Base-by-base conservation (phyloP, 129 eudicot genomes). In the Chrysanthemum lavandulifolium region DNA sequence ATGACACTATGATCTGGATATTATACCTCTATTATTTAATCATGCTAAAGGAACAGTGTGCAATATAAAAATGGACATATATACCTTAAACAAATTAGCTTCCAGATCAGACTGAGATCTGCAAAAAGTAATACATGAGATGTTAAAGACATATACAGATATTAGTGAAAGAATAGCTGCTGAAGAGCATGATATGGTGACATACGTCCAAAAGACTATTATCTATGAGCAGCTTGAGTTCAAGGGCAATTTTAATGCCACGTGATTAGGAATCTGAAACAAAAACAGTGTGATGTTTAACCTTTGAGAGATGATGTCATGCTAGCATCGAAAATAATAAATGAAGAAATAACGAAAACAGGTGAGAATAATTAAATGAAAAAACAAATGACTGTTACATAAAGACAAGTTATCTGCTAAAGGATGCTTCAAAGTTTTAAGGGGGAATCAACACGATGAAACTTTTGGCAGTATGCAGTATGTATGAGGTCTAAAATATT, bases 81-180 rank as follows among this genome's bases (percentile, higher is more conserved):
- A 73, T 80, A 94, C 98, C 98, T 94, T 94, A 61, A 94, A 94
- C 68, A 94, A 76, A 83, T 90, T 94, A 57, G 98, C 98, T 83
- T 94, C 98, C 71, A 94, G 85, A 78, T 94, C 98, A 11, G 96
- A 80, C 67, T 94, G 98, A 13, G 97, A 94, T 79, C 98, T 94
- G 89, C 89, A 84, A 77, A 78, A 23, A 47, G 60, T 4, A 61
- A 59, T 31, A 40, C 53, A 68, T 72, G 43, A 71, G 67, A 53
- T 72, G 29, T 21, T 56, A 67, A 52, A 60, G 58, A 71, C 60
- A 56, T 27, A 58, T 43, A 45, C 33, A 19, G 19, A 53, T 53
- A 53, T 40, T 13, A 53, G n/a, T 15, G 16, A 65, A 72, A 73
- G 58, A 62, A 47, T 48, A 79, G 43, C 31, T 16, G 56, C 54